A percentile compares a stretch with the other conserved stretches of the same genome.
Evolutionary conservation across 2,329 filamentous ascomycete genomes (phyloP).

Genomic region (Tolypocladium tropicale): DNA sequence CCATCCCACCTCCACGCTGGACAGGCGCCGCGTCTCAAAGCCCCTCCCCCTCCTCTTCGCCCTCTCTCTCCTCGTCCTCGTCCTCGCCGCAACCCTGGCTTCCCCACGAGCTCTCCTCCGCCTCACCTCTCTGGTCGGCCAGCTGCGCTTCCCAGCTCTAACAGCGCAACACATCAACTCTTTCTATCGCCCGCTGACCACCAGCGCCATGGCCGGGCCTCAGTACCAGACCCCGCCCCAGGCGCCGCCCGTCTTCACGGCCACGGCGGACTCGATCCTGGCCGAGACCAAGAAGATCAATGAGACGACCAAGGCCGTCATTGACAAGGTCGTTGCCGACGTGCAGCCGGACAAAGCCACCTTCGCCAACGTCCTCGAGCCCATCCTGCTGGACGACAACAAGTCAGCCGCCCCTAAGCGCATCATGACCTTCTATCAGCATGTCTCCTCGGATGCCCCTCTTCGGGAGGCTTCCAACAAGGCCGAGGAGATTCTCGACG

Average conservation of each 20-base stretch:
- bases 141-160: constrained; percentile 24
- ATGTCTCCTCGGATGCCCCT: constrained; percentile 58
- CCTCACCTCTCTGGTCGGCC: constrained; percentile 46
- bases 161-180: neutral
- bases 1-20: constrained; percentile 11
- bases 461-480: constrained; percentile 68
- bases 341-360: constrained; percentile 40
- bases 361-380: constrained; percentile 47
- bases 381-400: constrained; percentile 68
- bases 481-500: constrained; percentile 64
- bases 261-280: constrained; percentile 59
- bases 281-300: constrained; percentile 57
- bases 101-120: constrained; percentile 47
- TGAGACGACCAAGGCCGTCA: constrained; percentile 47
- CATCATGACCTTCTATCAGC: constrained; percentile 72
- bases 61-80: constrained; percentile 39
- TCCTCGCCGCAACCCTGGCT: constrained; percentile 58
- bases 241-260: constrained; percentile 66
- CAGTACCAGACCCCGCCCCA: constrained; percentile 68
- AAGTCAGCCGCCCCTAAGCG: constrained; percentile 44
- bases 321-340: constrained; percentile 59
- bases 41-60: constrained; percentile 29
- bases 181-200: constrained; percentile 28
- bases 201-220: constrained; percentile 52
- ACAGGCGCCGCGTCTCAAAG: constrained; percentile 13